Conservation (phyloP, 2,329 filamentous ascomycete species). For the Thermoascus crustaceus region DNA sequence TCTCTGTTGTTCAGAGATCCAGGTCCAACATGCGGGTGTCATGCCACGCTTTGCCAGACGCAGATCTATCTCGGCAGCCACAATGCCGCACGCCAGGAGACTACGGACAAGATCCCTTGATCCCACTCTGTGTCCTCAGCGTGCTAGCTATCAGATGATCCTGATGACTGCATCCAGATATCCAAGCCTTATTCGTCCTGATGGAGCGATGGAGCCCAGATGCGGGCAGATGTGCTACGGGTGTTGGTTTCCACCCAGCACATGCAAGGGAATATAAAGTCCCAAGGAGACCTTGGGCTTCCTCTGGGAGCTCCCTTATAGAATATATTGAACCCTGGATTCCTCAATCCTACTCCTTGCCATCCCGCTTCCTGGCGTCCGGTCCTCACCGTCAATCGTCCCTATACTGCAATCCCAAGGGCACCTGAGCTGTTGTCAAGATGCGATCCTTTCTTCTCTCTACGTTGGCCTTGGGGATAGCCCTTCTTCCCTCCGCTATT, state of each 20-base stretch:
- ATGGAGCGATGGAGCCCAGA: slow-evolving; percentile 1
- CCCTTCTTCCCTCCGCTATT: slow-evolving; percentile 9
- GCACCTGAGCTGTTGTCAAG: not conserved
- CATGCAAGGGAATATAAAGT: slow-evolving; percentile 1
- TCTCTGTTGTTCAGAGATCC: not conserved
- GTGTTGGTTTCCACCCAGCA: not conserved
- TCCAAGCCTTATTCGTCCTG: not conserved
- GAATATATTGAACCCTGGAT: no score
- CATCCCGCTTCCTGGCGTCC: not conserved
- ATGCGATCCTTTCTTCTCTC: slow-evolving; percentile 2
- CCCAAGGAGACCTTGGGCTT: not conserved
- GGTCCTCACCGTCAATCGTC: not conserved
- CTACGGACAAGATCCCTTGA: not conserved
- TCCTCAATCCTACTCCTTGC: not conserved
- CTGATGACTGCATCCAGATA: slow-evolving; percentile 1
- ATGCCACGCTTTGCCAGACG: slow-evolving; percentile 1
- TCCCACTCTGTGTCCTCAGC: not conserved
- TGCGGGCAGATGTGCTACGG: not conserved
- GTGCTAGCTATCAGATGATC: not conserved
- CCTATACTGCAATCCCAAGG: not conserved
- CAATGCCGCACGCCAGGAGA: not conserved
- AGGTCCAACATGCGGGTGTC: not conserved
- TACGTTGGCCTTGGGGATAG: slow-evolving; percentile 1
- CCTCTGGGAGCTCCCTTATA: not conserved
- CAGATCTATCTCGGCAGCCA: not conserved